phyloP scores from a whole-genome alignment of 768 basidiomycete genomes.

The Mycena latifolia region DNA sequence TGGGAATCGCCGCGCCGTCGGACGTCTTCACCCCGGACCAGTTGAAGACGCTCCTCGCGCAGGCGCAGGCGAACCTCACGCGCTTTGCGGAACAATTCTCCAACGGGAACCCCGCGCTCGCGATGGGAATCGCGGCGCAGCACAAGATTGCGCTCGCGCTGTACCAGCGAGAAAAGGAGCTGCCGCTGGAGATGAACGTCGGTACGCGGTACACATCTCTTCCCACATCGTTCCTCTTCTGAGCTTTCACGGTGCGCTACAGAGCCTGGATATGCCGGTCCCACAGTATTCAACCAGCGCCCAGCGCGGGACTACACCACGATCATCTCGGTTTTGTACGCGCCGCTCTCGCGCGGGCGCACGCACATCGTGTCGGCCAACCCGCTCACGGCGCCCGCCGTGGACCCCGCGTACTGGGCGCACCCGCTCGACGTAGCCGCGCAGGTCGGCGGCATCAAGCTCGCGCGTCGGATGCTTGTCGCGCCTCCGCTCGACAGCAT shows the following conservation, averaged over 20 bases:
- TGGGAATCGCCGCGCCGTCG: conserved; percentile 44
- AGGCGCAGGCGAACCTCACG: conserved; percentile 39
- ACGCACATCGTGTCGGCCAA: conserved; percentile 59
- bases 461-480: conserved; percentile 44
- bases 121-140: conserved; percentile 46
- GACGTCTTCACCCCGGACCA: conserved; percentile 40
- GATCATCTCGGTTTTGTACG: conserved; percentile 48
- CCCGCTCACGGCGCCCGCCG: conserved; percentile 55
- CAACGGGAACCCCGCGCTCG: conserved; percentile 46
- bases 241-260: too few species aligned
- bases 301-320: conserved; percentile 47
- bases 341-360: conserved; percentile 58
- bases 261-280: conserved; percentile 51
- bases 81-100: conserved; percentile 44
- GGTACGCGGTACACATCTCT: conserved; percentile 31
- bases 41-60: conserved; percentile 33
- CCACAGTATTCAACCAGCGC: conserved; percentile 38
- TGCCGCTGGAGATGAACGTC: conserved; percentile 46
- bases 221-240: background rate
- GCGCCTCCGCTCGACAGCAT: conserved; percentile 46
- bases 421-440: conserved; percentile 48
- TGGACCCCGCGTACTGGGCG: conserved; percentile 62
- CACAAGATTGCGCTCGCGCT: conserved; percentile 40
- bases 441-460: conserved; percentile 48
- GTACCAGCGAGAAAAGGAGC: conserved; percentile 40